Percentiles rank a stretch among this genome's conserved stretches.
These are phyloP conservation scores for Psilocybe mexicana DNA, from an alignment of 1,284 basidiomycete genomes.

Conservation along the genomic window DNA sequence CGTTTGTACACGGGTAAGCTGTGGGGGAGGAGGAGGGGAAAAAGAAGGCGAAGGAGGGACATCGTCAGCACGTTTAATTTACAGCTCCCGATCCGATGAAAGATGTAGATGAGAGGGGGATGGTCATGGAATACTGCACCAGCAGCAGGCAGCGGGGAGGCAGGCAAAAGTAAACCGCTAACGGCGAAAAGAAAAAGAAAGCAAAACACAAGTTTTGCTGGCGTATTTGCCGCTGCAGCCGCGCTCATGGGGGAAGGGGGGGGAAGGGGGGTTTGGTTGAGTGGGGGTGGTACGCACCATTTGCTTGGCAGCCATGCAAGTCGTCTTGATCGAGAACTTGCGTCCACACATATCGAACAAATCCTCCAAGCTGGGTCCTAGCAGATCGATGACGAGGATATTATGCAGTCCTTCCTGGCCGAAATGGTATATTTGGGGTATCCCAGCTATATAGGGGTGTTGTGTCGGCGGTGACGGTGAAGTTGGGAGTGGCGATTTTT, in stretches of 20 bases:
- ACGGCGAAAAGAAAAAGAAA: neutral
- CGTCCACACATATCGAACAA: slow-evolving; percentile 96
- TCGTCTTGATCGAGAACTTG: slow-evolving; percentile 94
- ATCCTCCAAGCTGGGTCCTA: slow-evolving; percentile 92
- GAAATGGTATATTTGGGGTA: slow-evolving; percentile 97
- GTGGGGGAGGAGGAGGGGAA: neutral
- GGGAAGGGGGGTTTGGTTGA: too few species aligned
- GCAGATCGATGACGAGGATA: slow-evolving; percentile 93
- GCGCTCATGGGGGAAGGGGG: neutral
- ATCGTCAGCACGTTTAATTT: neutral
- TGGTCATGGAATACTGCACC: neutral
- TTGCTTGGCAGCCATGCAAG: slow-evolving; percentile 95
- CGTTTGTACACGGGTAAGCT: slow-evolving; percentile 90
- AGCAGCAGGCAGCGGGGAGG: neutral
- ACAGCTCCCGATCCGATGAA: neutral
- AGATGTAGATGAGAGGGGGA: neutral
- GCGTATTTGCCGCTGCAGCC: neutral
- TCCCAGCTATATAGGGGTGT: slow-evolving; percentile 59
- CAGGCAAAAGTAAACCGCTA: neutral
- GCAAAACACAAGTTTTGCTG: too few species aligned
- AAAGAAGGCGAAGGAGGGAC: neutral
- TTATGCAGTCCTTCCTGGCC: slow-evolving; percentile 98
- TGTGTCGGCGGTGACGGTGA: neutral
- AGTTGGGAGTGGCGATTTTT: neutral
- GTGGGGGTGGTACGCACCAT: slow-evolving; percentile 62